Conservation (phyloP, 129 eudicot species). For the Saposhnikovia divaricata region DNA sequence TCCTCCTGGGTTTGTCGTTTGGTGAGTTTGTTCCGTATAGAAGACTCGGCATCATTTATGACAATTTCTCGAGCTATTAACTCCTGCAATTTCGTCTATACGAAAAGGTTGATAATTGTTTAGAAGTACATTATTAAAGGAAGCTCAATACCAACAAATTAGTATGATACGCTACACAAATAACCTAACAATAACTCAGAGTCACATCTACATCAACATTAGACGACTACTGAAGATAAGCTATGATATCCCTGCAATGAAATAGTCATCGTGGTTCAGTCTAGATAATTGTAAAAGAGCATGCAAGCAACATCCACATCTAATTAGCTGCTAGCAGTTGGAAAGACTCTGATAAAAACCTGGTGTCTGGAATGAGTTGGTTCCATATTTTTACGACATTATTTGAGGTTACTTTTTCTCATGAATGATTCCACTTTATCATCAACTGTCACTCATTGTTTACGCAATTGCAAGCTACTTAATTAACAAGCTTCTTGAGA, state of each 20-base stretch:
- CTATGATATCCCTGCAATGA: neutral
- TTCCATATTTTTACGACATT: too few relatives aligned
- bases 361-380: too few relatives aligned
- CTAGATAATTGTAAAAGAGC: neutral
- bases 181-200: neutral
- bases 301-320: neutral
- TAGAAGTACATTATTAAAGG: neutral
- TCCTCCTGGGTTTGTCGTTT: slow-evolving; percentile 95
- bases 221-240: neutral
- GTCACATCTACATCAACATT: neutral
- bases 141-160: neutral
- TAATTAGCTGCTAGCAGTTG: neutral
- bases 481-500: too few relatives aligned
- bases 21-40: slow-evolving; percentile 84
- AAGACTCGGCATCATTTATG: slow-evolving; percentile 91
- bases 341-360: neutral
- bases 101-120: slow-evolving; percentile 3
- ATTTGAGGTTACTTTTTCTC: neutral
- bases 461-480: too few relatives aligned
- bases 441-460: neutral
- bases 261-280: neutral
- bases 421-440: neutral
- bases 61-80: slow-evolving; percentile 90
- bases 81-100: slow-evolving; percentile 86
- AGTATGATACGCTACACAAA: neutral